These are phyloP conservation scores for Oligophagozyma castellii DNA, from an alignment of 1,139 yeast species.

Conservation along the genomic window DNA sequence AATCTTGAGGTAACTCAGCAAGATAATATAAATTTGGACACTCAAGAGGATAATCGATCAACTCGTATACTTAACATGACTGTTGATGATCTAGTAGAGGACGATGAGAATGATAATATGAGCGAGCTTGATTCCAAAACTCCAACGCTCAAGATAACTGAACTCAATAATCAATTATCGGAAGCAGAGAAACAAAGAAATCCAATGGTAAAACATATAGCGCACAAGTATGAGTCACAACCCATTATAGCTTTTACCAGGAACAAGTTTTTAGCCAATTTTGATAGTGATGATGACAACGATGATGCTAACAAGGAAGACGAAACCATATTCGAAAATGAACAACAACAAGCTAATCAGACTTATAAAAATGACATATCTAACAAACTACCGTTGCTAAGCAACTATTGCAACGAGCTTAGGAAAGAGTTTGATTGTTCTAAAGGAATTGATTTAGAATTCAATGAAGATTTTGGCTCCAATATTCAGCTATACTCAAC, in stretches of 20 bases:
- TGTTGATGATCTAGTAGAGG: no score
- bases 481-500: slow-evolving; percentile 5
- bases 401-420: slow-evolving; percentile 12
- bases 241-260: slow-evolving; percentile 8
- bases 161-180: slow-evolving; percentile 9
- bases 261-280: slow-evolving; percentile 11
- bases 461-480: slow-evolving; percentile 5
- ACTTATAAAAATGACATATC: background rate
- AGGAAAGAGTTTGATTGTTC: slow-evolving; percentile 7
- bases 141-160: slow-evolving; percentile 11
- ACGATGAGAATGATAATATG: no score
- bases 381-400: slow-evolving; percentile 4
- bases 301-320: background rate
- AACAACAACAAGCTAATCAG: no score
- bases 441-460: slow-evolving; percentile 9
- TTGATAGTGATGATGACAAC: slow-evolving; percentile 7
- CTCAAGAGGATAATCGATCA: no score
- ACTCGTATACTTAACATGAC: no score
- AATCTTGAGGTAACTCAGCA: no score
- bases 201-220: slow-evolving; percentile 7
- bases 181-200: slow-evolving; percentile 3
- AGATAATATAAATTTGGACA: no score
- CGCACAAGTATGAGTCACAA: no score
- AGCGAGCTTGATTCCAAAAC: no score
- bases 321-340: no score